A percentile compares a stretch with the other conserved stretches of the same genome.
Evolutionary conservation across 2,329 filamentous ascomycete genomes (phyloP).

Genomic region (Fusarium pseudocircinatum): DNA sequence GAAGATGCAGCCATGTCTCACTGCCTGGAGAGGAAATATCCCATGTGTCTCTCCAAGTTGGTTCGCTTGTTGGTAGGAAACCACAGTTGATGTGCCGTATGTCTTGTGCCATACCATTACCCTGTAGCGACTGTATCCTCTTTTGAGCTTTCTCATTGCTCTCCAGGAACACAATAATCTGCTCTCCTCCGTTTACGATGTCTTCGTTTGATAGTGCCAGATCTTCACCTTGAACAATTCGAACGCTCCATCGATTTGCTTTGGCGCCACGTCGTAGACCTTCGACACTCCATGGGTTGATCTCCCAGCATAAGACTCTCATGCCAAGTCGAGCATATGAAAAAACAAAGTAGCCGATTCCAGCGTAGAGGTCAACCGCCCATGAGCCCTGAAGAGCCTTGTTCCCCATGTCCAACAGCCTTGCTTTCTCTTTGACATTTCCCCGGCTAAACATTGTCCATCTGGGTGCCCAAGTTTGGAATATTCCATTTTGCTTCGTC

Average conservation of each 20-base stretch:
- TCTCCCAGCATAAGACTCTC: conserved; percentile 84
- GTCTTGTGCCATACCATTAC: conserved; percentile 47
- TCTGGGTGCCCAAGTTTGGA: conserved; percentile 85
- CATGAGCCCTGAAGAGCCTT: conserved; percentile 47
- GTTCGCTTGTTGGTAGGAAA: conserved; percentile 66
- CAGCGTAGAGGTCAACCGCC: conserved; percentile 86
- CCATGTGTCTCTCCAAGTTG: conserved; percentile 63
- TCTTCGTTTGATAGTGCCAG: conserved; percentile 51
- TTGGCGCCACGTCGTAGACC: conserved; percentile 79
- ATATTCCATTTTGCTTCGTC: conserved; percentile 80
- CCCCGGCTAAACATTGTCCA: conserved; percentile 96
- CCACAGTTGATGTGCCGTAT: conserved; percentile 72
- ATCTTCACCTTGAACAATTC: conserved; percentile 59
- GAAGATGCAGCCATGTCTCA: conserved; percentile 70
- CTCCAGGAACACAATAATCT: conserved; percentile 75
- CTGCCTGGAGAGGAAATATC: conserved; percentile 50
- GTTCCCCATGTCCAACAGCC: conserved; percentile 67
- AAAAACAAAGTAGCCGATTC: conserved; percentile 94
- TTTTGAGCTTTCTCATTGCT: conserved; percentile 67
- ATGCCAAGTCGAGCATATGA: conserved; percentile 79
- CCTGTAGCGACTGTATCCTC: conserved; percentile 52
- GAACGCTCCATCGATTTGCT: conserved; percentile 72
- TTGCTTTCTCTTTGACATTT: conserved; percentile 88
- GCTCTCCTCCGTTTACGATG: conserved; percentile 55
- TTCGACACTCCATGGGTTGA: conserved; percentile 90